phyloP scores from a whole-genome alignment of 1,284 basidiomycete species.

The Peniophora sp. region DNA sequence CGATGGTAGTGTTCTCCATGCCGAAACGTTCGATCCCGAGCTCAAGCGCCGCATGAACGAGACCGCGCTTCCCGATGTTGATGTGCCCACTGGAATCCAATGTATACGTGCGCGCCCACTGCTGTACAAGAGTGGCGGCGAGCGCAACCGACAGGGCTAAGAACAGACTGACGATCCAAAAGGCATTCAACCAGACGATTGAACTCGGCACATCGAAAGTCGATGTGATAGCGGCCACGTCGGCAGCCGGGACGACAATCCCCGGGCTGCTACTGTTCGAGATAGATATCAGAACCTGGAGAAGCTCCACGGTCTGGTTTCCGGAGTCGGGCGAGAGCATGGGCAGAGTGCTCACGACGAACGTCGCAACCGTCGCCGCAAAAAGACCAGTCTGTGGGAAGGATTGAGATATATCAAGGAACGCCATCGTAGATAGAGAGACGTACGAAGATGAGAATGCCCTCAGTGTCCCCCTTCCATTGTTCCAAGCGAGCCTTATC shows the following conservation, averaged over 20 bases:
- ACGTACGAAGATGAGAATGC: neutral
- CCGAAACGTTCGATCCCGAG: neutral
- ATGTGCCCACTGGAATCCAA: neutral
- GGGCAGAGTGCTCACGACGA: neutral
- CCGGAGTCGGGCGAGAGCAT: neutral
- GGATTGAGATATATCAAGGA: neutral
- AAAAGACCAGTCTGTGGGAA: neutral
- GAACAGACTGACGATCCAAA: slow-evolving; percentile 8
- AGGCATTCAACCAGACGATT: slow-evolving; percentile 3
- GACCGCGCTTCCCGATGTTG: neutral
- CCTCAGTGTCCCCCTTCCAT: neutral
- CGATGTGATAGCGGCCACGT: no score
- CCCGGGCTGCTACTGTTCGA: neutral
- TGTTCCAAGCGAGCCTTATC: neutral
- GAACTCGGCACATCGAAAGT: slow-evolving; percentile 1
- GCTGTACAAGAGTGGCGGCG: slow-evolving; percentile 2
- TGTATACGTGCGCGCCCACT: neutral
- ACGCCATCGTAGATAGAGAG: neutral
- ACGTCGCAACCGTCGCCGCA: neutral
- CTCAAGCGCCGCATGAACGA: neutral
- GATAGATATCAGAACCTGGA: neutral
- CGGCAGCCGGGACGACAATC: no score
- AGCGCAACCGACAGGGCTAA: slow-evolving; percentile 5
- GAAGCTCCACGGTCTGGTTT: neutral
- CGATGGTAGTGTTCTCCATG: neutral